Conservation (phyloP, 768 basidiomycete species). For the Clavaria fumosa region DNA sequence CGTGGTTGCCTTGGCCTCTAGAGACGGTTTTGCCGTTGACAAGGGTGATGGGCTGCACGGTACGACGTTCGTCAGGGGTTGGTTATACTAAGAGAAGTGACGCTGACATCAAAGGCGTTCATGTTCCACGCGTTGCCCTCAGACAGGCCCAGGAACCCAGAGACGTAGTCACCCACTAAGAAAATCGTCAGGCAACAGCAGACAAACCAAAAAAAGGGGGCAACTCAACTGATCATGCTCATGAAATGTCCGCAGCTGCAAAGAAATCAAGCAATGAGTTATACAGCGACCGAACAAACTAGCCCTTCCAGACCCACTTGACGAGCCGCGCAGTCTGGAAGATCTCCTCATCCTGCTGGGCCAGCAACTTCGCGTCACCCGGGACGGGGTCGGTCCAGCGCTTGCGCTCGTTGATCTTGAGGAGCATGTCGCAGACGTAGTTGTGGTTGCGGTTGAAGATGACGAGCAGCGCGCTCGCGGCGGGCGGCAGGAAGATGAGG, state of each 20-base stretch:
- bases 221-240: conserved; percentile 32
- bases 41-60: too few relatives aligned
- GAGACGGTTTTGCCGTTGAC: too few relatives aligned
- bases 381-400: conserved; percentile 30
- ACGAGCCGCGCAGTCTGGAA: conserved; percentile 42
- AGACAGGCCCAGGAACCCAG: conserved; percentile 37
- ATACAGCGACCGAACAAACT: too few relatives aligned
- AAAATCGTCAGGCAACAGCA: too few relatives aligned
- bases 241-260: conserved; percentile 38
- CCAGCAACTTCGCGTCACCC: conserved; percentile 12
- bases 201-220: too few relatives aligned
- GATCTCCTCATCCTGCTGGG: conserved; percentile 36
- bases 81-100: background rate
- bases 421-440: conserved; percentile 38
- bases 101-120: conserved; percentile 30
- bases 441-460: conserved; percentile 47
- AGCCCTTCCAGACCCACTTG: conserved; percentile 31
- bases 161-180: conserved; percentile 47
- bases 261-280: background rate
- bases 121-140: conserved; percentile 41
- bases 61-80: too few relatives aligned
- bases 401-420: conserved; percentile 39
- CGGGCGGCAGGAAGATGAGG: conserved; percentile 36
- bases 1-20: conserved; percentile 48
- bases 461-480: conserved; percentile 36